phyloP scores from a whole-genome alignment of 306 rosid genomes.

The Pterocarpus macrocarpus region DNA sequence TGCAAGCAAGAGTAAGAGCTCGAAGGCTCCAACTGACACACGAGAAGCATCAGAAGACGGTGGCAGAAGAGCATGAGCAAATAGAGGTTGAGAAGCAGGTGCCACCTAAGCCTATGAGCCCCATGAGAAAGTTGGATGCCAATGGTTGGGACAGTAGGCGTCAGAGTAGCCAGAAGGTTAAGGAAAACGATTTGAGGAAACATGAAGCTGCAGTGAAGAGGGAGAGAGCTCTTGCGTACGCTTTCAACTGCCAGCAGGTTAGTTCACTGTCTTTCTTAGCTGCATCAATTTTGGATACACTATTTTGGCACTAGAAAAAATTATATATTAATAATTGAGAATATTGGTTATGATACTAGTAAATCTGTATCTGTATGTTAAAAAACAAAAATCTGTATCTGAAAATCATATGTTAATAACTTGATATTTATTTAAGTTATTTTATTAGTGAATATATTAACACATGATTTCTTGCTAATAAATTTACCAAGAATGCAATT shows the following conservation, averaged over 20 bases:
- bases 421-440: no score
- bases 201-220: slow-evolving; percentile 72
- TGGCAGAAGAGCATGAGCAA: slow-evolving; percentile 22
- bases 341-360: no score
- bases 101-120: slow-evolving; percentile 52
- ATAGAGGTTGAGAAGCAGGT: neutral
- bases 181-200: slow-evolving; percentile 58
- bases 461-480: no score
- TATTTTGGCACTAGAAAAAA: no score
- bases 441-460: no score
- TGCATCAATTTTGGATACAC: neutral
- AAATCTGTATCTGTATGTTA: no score
- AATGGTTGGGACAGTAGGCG: slow-evolving; percentile 59
- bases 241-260: slow-evolving; percentile 55
- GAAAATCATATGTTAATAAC: no score
- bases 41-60: slow-evolving; percentile 57
- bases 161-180: slow-evolving; percentile 56
- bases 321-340: no score
- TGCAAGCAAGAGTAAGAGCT: slow-evolving; percentile 83
- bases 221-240: slow-evolving; percentile 88
- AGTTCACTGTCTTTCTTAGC: neutral
- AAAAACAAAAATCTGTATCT: no score
- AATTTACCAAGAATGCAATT: no score
- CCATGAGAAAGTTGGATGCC: slow-evolving; percentile 47
- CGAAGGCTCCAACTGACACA: slow-evolving; percentile 70